These are phyloP conservation scores for Torulaspora delbrueckii DNA, from an alignment of 805 yeast species.

Conservation along the genomic window DNA sequence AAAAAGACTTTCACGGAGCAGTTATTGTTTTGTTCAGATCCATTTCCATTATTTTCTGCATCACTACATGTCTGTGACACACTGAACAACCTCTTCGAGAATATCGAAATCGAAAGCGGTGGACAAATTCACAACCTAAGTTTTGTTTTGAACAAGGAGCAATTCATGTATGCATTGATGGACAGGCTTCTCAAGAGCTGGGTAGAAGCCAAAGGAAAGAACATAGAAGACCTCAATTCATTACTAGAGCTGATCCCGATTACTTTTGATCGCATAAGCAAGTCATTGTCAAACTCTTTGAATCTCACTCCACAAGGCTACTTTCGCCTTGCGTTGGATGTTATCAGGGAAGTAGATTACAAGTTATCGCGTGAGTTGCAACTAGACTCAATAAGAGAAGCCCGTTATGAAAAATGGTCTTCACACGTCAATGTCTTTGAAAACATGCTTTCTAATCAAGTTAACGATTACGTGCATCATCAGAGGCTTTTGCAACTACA, in stretches of 20 bases:
- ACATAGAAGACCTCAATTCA: slow-evolving; percentile 48
- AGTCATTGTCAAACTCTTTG: slow-evolving; percentile 23
- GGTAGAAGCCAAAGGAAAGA: slow-evolving; percentile 50
- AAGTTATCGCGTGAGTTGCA: slow-evolving; percentile 53
- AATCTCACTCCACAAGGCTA: slow-evolving; percentile 5
- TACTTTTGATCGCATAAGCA: slow-evolving; percentile 32
- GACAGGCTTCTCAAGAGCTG: slow-evolving; percentile 56
- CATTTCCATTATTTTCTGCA: slow-evolving; percentile 46
- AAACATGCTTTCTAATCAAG: slow-evolving; percentile 48
- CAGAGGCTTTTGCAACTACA: slow-evolving; percentile 68
- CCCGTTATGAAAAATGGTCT: slow-evolving; percentile 43
- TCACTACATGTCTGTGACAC: slow-evolving; percentile 34
- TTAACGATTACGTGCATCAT: slow-evolving; percentile 64
- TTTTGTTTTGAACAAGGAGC: slow-evolving; percentile 40
- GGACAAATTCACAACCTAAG: slow-evolving; percentile 39
- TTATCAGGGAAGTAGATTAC: slow-evolving; percentile 42
- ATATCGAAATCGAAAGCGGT: slow-evolving; percentile 9
- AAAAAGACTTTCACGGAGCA: slow-evolving; percentile 61
- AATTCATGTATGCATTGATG: slow-evolving; percentile 53
- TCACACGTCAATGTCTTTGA: slow-evolving; percentile 46
- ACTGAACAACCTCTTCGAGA: slow-evolving; percentile 24
- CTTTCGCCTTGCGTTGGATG: slow-evolving; percentile 13
- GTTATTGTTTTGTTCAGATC: slow-evolving; percentile 52
- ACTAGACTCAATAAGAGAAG: slow-evolving; percentile 39
- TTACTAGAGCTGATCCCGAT: slow-evolving; percentile 45